Conservation (phyloP, 2,329 filamentous ascomycete species). For the Aspergillus sp. region DNA sequence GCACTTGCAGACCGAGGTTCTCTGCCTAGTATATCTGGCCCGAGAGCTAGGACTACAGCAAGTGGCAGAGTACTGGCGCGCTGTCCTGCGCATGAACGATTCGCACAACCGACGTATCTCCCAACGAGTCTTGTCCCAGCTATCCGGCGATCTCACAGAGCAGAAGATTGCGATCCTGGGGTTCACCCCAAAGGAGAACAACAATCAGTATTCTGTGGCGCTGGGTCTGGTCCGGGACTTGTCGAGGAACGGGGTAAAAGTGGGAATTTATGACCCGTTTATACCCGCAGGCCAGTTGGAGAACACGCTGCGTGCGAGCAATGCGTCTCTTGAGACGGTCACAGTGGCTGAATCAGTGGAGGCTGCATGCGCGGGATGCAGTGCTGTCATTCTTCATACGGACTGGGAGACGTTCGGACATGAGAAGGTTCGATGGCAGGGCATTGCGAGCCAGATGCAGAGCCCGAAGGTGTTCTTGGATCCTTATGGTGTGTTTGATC, state of each 20-base stretch:
- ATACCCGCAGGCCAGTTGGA: slow-evolving; percentile 2
- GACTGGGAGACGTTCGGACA: slow-evolving; percentile 11
- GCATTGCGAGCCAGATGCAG: slow-evolving; percentile 13
- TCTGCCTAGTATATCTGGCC: slow-evolving; percentile 21
- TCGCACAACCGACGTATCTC: slow-evolving; percentile 7
- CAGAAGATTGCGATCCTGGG: slow-evolving; percentile 14
- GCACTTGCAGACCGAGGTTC: slow-evolving; percentile 15
- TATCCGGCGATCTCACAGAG: neutral
- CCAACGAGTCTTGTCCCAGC: neutral
- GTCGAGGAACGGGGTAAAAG: slow-evolving; percentile 6
- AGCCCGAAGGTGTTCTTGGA: slow-evolving; percentile 13
- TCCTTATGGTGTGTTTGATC: slow-evolving; percentile 11
- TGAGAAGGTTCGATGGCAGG: slow-evolving; percentile 13
- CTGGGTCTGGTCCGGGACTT: slow-evolving; percentile 9
- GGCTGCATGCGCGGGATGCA: slow-evolving; percentile 13
- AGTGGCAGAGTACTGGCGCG: slow-evolving; percentile 23
- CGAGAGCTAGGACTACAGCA: slow-evolving; percentile 19
- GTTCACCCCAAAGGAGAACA: slow-evolving; percentile 3
- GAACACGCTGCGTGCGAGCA: neutral
- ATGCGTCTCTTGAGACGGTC: slow-evolving; percentile 8
- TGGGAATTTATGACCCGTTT: slow-evolving; percentile 11
- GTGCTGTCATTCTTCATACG: slow-evolving; percentile 14
- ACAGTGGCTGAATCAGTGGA: slow-evolving; percentile 12
- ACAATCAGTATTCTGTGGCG: neutral
- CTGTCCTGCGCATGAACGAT: slow-evolving; percentile 19